Evolutionary conservation across 257 asterid genomes (phyloP).

Genomic region (Craterostigma plantagineum): DNA sequence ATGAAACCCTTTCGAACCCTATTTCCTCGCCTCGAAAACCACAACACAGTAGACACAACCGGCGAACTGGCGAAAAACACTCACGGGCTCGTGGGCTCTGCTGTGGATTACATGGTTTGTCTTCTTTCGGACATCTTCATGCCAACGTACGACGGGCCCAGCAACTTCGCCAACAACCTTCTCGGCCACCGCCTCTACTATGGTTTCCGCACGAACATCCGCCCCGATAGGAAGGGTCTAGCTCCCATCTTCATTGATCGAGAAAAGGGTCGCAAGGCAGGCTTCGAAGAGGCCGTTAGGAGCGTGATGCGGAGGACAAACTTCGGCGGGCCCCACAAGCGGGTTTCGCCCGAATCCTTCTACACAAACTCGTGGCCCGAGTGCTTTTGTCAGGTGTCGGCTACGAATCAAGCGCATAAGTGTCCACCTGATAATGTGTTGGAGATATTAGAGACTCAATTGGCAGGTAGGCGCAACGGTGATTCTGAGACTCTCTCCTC

Average conservation of each 20-base stretch:
- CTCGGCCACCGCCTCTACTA: slow-evolving; percentile 96
- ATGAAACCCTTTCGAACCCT: slow-evolving; percentile 69
- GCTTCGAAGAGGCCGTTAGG: slow-evolving; percentile 63
- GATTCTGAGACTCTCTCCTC: slow-evolving; percentile 15
- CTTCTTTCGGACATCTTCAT: slow-evolving; percentile 84
- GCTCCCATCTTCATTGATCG: slow-evolving; percentile 67
- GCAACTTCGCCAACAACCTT: slow-evolving; percentile 91
- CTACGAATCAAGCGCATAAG: slow-evolving; percentile 46
- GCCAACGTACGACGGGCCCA: slow-evolving; percentile 98
- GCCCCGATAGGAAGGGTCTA: slow-evolving; percentile 75
- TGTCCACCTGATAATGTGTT: slow-evolving; percentile 49
- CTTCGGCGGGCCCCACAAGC: slow-evolving; percentile 84
- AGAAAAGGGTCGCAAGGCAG: slow-evolving; percentile 50
- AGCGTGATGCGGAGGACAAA: slow-evolving; percentile 57
- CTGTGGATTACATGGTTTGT: slow-evolving; percentile 98
- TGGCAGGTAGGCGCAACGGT: slow-evolving; percentile 15
- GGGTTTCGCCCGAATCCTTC: slow-evolving; percentile 76
- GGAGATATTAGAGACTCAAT: slow-evolving; percentile 30
- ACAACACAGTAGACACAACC: slow-evolving; percentile 42
- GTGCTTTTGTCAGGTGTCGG: slow-evolving; percentile 69
- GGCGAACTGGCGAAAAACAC: slow-evolving; percentile 36
- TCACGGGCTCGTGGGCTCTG: slow-evolving; percentile 67
- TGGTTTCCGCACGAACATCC: slow-evolving; percentile 80
- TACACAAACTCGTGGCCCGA: slow-evolving; percentile 96
- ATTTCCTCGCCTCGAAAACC: slow-evolving; percentile 86